Evolutionary conservation across 148 eudicot genomes (phyloP).

Genomic region (Camellia lanceoleosa): DNA sequence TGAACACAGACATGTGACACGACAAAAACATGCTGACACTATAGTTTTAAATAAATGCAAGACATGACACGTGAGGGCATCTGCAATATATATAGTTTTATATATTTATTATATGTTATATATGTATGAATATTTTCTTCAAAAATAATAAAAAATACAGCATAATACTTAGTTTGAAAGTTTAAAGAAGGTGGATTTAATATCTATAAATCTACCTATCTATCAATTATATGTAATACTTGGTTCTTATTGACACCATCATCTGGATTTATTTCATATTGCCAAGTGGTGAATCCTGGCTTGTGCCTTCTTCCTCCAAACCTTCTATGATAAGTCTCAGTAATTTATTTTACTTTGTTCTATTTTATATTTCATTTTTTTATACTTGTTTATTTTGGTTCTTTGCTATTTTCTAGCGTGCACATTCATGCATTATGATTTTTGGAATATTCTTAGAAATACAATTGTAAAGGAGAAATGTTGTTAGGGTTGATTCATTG

Average conservation of each 20-base stretch:
- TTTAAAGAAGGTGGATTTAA: no score
- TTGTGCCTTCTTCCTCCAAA: neutral
- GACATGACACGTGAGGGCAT: no score
- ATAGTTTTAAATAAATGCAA: no score
- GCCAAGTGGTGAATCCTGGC: neutral
- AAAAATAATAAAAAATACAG: no score
- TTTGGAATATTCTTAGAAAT: neutral
- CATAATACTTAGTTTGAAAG: no score
- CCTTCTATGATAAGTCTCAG: neutral
- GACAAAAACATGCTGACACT: no score
- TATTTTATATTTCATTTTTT: neutral
- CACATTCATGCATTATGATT: neutral
- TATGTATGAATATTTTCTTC: no score
- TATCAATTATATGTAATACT: no score
- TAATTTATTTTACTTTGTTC: neutral
- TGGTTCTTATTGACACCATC: neutral
- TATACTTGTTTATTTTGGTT: neutral
- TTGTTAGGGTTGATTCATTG: neutral
- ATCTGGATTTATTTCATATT: neutral
- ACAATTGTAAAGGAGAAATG: neutral
- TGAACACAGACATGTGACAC: no score
- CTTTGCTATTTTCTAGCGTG: neutral
- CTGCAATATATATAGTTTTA: no score
- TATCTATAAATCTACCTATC: no score
- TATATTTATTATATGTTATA: no score